Percentiles rank a stretch among this genome's conserved stretches.
These are phyloP conservation scores for Gastrolobium villosum DNA, from an alignment of 306 rosid genomes.

Conservation along the genomic window DNA sequence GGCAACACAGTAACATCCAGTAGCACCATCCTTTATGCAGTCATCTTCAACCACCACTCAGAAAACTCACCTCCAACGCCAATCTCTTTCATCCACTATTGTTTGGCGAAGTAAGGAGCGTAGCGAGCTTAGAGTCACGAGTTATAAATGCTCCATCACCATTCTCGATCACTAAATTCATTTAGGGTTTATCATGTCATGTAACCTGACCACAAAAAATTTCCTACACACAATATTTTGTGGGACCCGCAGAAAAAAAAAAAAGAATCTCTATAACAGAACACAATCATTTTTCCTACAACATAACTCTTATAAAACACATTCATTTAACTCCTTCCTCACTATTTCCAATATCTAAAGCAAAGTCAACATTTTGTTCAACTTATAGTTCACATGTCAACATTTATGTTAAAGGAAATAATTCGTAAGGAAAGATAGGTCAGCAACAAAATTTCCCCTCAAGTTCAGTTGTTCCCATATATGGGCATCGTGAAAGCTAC, in stretches of 20 bases:
- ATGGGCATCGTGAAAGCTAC: conserved; percentile 31
- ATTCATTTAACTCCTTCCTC: neutral
- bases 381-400: too few species aligned
- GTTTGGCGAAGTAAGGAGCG: neutral
- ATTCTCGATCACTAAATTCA: neutral
- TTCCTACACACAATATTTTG: too few species aligned
- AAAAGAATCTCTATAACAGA: too few species aligned
- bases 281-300: too few species aligned
- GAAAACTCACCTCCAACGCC: neutral
- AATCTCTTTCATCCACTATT: neutral
- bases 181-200: too few species aligned
- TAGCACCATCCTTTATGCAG: neutral
- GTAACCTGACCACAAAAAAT: too few species aligned
- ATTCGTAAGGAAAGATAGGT: neutral
- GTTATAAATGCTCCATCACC: neutral
- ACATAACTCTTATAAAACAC: too few species aligned
- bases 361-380: too few species aligned
- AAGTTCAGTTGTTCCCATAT: neutral
- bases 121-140: neutral
- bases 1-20: conserved; percentile 14
- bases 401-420: too few species aligned
- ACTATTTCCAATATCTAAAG: neutral
- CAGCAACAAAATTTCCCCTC: conserved; percentile 3
- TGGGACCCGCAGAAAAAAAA: too few species aligned
- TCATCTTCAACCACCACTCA: neutral